Conservation (phyloP, 2,329 filamentous ascomycete genomes). For the Diaporthe amygdali region DNA sequence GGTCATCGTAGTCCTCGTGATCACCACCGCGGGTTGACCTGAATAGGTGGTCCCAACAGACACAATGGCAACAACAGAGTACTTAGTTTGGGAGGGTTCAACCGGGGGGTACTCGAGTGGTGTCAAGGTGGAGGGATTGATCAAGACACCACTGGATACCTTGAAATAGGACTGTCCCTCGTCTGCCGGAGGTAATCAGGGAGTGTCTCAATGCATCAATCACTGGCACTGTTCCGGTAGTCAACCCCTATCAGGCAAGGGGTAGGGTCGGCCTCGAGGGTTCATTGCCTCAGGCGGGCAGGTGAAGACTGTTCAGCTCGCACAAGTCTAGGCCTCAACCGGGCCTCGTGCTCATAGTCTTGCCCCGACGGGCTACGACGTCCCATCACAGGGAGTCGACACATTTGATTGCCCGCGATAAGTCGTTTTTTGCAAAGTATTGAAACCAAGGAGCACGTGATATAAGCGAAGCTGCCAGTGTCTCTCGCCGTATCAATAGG, state of each 20-base stretch:
- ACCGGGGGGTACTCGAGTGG: neutral
- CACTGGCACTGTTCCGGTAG: neutral
- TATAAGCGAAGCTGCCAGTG: neutral
- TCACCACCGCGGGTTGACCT: neutral
- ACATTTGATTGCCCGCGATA: neutral
- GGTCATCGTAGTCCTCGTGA: neutral
- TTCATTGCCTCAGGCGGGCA: neutral
- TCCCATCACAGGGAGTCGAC: neutral
- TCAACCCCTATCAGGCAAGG: neutral
- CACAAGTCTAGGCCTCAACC: constrained; percentile 13
- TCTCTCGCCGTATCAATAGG: neutral
- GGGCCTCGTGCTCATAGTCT: neutral
- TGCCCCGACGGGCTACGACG: neutral
- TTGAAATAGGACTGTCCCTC: neutral
- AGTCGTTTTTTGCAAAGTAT: neutral
- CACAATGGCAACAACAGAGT: neutral
- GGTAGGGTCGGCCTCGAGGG: neutral
- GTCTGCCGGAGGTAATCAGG: neutral
- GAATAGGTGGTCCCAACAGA: neutral
- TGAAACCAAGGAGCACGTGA: neutral
- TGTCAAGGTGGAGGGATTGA: neutral
- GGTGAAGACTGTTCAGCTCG: constrained; percentile 7
- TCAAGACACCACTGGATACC: neutral
- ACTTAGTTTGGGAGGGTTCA: neutral
- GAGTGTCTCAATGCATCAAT: constrained; percentile 2